Percentiles rank a stretch among this genome's conserved stretches.
Conservation (phyloP, 495 filamentous ascomycete genomes). For the Talaromyces wortmannii region DNA sequence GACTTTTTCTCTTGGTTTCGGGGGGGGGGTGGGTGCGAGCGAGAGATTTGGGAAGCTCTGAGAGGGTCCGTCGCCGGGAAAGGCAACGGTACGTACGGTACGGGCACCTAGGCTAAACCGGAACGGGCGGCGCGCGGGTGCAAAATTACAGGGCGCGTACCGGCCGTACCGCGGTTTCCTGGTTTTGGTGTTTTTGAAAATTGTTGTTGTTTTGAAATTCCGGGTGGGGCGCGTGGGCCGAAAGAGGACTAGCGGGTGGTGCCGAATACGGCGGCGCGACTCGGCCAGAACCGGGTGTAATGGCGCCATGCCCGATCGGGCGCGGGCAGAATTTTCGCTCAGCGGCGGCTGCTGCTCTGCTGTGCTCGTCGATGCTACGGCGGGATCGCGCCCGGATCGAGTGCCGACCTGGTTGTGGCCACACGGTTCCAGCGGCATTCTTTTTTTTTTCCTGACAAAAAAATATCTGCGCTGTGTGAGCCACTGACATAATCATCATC, state of each 20-base stretch:
- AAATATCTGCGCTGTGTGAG: not conserved
- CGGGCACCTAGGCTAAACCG: not conserved
- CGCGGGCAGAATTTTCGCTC: not conserved
- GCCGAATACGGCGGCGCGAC: not conserved
- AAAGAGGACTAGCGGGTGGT: not conserved
- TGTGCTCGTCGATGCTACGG: no score
- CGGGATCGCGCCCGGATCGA: no score
- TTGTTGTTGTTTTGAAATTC: not conserved
- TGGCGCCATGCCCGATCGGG: conserved; percentile 1
- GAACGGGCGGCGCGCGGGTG: not conserved
- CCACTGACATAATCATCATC: conserved; percentile 1
- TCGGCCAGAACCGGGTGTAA: conserved; percentile 5
- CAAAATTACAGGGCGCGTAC: not conserved
- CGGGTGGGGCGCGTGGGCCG: not conserved
- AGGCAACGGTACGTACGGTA: not conserved
- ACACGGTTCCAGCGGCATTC: not conserved
- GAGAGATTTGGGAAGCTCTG: not conserved
- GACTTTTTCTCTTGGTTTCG: not conserved
- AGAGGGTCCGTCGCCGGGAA: not conserved
- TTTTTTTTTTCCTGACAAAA: not conserved
- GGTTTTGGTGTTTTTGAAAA: not conserved
- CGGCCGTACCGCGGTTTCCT: not conserved
- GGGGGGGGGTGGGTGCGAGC: not conserved
- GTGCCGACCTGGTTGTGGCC: no score
- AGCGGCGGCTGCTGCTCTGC: not conserved